A percentile compares a stretch with the other conserved stretches of the same genome.
Conservation (phyloP, 208 protist genomes). For the Crithidia bombi region DNA sequence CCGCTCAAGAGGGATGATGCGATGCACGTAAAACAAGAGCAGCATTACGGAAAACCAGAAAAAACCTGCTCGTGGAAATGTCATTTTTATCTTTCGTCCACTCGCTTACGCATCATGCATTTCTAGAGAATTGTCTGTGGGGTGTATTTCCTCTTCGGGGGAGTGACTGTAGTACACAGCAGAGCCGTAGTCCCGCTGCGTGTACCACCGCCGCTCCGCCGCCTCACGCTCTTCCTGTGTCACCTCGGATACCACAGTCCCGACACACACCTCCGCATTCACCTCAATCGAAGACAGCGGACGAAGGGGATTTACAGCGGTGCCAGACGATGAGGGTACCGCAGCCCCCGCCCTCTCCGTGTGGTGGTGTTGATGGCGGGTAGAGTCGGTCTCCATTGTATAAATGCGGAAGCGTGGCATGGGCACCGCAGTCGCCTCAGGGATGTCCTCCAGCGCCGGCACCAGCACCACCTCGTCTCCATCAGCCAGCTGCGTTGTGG, state of each 20-base stretch:
- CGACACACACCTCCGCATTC: constrained; percentile 1
- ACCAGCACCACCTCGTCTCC: constrained; percentile 1
- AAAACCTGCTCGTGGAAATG: too few species aligned
- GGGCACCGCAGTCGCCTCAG: not conserved
- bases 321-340: not conserved
- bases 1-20: too few species aligned
- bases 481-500: not conserved
- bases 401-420: not conserved
- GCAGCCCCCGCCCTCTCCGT: not conserved
- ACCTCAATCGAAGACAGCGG: not conserved
- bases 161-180: constrained; percentile 6
- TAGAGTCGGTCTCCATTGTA: not conserved
- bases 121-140: not conserved
- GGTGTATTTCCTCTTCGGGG: not conserved
- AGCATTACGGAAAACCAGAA: too few species aligned
- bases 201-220: constrained; percentile 1
- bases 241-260: constrained; percentile 1
- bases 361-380: not conserved
- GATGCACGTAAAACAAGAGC: too few species aligned
- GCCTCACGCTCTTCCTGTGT: not conserved
- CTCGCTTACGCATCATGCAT: not conserved
- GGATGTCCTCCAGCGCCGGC: constrained; percentile 9
- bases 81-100: not conserved
- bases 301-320: not conserved
- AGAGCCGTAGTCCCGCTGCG: constrained; percentile 7